phyloP scores from a whole-genome alignment of 768 basidiomycete species.

The Xanthoconium stramineum region DNA sequence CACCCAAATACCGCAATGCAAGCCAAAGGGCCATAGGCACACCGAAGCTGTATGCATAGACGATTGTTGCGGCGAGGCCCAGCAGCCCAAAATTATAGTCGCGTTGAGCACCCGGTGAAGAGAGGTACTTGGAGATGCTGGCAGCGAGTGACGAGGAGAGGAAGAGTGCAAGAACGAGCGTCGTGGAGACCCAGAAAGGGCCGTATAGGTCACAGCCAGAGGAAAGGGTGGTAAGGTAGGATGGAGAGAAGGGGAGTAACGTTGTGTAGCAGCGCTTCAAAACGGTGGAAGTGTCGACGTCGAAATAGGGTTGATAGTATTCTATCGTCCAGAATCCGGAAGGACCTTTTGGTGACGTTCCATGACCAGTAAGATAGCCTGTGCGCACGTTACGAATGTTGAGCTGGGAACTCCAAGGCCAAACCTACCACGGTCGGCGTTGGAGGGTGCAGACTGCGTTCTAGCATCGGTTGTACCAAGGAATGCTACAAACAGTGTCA shows the following conservation, averaged over 20 bases:
- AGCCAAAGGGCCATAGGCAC: constrained; percentile 84
- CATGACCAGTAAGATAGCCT: constrained; percentile 67
- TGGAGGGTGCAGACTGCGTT: constrained; percentile 29
- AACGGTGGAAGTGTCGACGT: constrained; percentile 80
- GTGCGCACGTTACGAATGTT: neutral
- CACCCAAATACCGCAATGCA: constrained; percentile 78
- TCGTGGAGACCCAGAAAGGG: constrained; percentile 97
- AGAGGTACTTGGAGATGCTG: constrained; percentile 84
- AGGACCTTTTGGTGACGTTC: constrained; percentile 41
- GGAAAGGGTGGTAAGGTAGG: constrained; percentile 62
- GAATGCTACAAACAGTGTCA: constrained; percentile 44
- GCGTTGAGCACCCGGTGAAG: constrained; percentile 50
- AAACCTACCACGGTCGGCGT: constrained; percentile 49
- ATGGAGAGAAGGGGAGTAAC: constrained; percentile 65
- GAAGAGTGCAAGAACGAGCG: constrained; percentile 89
- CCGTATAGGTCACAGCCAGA: constrained; percentile 67
- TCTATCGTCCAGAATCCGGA: constrained; percentile 78
- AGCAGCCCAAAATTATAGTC: constrained; percentile 87
- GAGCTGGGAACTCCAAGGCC: neutral
- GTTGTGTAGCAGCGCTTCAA: constrained; percentile 75
- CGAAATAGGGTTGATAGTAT: constrained; percentile 86
- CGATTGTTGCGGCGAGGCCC: constrained; percentile 75
- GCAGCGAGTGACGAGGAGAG: constrained; percentile 90
- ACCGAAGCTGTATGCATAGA: constrained; percentile 85
- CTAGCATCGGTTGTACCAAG: constrained; percentile 37